Evolutionary conservation across 179 eudicot genomes (phyloP), one percentile per base, ranked within the genome.

Genomic region (Beta lomatogona): DNA sequence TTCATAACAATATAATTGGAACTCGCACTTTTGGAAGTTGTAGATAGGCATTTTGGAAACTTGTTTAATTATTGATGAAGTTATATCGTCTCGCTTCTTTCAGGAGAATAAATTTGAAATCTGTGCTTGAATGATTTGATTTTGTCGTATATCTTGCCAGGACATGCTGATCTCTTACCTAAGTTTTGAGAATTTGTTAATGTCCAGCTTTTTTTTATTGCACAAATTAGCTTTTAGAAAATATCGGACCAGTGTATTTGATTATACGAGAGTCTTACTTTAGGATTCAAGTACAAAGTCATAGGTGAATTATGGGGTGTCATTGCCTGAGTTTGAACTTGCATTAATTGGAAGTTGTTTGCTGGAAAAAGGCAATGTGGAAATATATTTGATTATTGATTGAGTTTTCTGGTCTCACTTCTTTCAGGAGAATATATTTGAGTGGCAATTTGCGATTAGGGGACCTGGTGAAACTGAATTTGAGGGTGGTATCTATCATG

Each of bases 401-500:
- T 75, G 71, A 28, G 48, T 53, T 84, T 57, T 58, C 19, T 65
- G 78, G 45, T 22, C 28, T 48, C 28, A 13, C 61, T 67, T 61
- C 59, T 80, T 80, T 48, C 86, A 96, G 99, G 99, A 94, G 83
- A 94, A 96, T 50, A 91, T 96, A 80, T 96, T 96, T 87, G 99
- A 96, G 77, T 96, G 98, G 99, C 99, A 96, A 83, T 96, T 96
- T 86, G 99, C 98, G 58, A 90, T 96, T 63, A 89, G 94, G 83
- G 99, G 99, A 50, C 98, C 99, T 11, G 1, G 90, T 48, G 99
- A 96, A 22, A 80, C 97, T 10, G 99, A 96, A 79, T 96, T 96
- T 77, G 99, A 96, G 79, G 99, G 99, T 79, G 99, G 99, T 48
- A 93, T 96, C 16, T 96, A 92, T 87, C 99, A 96, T 82, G 99